These are phyloP conservation scores for Salvia miltiorrhiza DNA, from an alignment of 257 asterid genomes.

Conservation along the genomic window DNA sequence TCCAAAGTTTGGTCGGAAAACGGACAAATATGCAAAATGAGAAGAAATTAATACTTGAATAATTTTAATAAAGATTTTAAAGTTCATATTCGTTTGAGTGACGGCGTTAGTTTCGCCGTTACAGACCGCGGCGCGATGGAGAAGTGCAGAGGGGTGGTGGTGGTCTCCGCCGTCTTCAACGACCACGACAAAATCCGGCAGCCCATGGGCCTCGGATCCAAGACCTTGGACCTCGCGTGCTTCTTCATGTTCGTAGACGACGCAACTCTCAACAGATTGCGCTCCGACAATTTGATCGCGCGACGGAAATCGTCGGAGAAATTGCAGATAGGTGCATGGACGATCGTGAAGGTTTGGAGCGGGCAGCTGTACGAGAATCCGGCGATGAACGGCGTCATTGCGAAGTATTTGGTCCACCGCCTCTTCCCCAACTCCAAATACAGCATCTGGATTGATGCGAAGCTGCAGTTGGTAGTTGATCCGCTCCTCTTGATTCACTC, in stretches of 20 bases:
- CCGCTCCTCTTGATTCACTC: constrained; percentile 77
- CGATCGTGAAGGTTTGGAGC: constrained; percentile 48
- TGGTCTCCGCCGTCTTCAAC: constrained; percentile 76
- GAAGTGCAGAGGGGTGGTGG: constrained; percentile 65
- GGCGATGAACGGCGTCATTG: constrained; percentile 85
- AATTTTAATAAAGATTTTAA: too few relatives aligned
- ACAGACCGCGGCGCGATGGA: constrained; percentile 66
- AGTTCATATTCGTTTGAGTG: too few relatives aligned
- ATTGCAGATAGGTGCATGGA: constrained; percentile 73
- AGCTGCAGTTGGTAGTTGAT: constrained; percentile 81
- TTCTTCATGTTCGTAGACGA: constrained; percentile 90
- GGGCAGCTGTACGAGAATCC: constrained; percentile 52
- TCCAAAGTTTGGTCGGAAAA: too few relatives aligned
- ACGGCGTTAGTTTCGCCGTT: background rate
- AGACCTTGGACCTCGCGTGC: constrained; percentile 52
- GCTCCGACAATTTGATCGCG: constrained; percentile 47
- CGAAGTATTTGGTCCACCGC: constrained; percentile 69
- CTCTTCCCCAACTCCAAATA: constrained; percentile 77
- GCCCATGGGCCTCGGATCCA: constrained; percentile 77
- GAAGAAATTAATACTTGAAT: too few relatives aligned
- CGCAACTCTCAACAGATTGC: constrained; percentile 47
- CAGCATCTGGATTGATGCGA: constrained; percentile 91
- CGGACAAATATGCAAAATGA: too few relatives aligned
- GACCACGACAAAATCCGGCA: constrained; percentile 95
- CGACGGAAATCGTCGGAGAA: constrained; percentile 25